Conservation (phyloP, 2,329 filamentous ascomycete species). For the Eutypa lata region DNA sequence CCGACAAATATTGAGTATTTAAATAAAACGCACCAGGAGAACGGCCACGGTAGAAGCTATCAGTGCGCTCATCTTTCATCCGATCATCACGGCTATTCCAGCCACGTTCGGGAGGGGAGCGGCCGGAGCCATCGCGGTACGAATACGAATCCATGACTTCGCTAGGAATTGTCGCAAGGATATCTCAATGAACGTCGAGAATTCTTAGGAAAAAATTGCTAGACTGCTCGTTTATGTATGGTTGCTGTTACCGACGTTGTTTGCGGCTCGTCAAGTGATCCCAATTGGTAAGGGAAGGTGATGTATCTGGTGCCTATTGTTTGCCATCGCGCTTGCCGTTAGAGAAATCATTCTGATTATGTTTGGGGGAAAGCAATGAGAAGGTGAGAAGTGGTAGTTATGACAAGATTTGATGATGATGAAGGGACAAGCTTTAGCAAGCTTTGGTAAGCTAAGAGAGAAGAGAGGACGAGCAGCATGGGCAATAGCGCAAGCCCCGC, state of each 20-base stretch:
- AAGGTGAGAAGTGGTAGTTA: slow-evolving; percentile 15
- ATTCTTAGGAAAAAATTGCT: slow-evolving; percentile 2
- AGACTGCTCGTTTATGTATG: slow-evolving; percentile 17
- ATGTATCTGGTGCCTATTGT: slow-evolving; percentile 38
- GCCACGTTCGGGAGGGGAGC: slow-evolving; percentile 51
- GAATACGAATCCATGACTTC: slow-evolving; percentile 53
- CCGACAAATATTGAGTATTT: background rate
- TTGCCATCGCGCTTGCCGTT: slow-evolving; percentile 53
- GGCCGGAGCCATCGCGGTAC: slow-evolving; percentile 49
- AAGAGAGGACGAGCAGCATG: slow-evolving; percentile 19
- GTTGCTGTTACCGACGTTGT: slow-evolving; percentile 15
- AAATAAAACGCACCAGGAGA: slow-evolving; percentile 62
- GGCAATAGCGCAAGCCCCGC: slow-evolving; percentile 27
- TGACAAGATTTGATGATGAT: slow-evolving; percentile 17
- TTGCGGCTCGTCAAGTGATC: slow-evolving; percentile 24
- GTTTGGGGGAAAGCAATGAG: slow-evolving; percentile 22
- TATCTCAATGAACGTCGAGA: slow-evolving; percentile 2
- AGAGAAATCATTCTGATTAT: slow-evolving; percentile 48
- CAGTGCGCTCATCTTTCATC: slow-evolving; percentile 50
- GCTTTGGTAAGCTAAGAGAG: slow-evolving; percentile 18
- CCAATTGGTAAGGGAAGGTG: slow-evolving; percentile 14
- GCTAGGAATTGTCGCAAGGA: slow-evolving; percentile 7
- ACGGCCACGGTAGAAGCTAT: slow-evolving; percentile 63
- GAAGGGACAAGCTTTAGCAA: slow-evolving; percentile 23
- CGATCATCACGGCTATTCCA: slow-evolving; percentile 54